A percentile compares a stretch with the other conserved stretches of the same genome.
These are phyloP conservation scores for Trichoderma sp. DNA, from an alignment of 2,329 filamentous ascomycete species.

Conservation along the genomic window DNA sequence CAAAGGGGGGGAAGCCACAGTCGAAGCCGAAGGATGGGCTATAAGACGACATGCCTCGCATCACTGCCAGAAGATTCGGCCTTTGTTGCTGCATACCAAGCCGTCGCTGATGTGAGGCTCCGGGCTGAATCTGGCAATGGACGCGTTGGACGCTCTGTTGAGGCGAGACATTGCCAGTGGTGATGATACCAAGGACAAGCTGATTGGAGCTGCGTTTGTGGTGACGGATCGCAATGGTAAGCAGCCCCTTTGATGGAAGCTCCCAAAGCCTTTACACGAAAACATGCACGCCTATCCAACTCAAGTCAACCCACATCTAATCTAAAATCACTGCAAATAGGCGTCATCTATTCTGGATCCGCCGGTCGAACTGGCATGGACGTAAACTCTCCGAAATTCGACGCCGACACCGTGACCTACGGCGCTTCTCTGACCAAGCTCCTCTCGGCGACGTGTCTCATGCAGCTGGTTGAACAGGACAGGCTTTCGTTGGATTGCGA, in stretches of 20 bases:
- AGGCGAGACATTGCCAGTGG: slow-evolving; percentile 29
- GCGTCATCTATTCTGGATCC: slow-evolving; percentile 35
- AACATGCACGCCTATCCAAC: not conserved
- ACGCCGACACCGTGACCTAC: slow-evolving; percentile 34
- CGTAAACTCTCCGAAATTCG: slow-evolving; percentile 31
- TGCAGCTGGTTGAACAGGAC: slow-evolving; percentile 41
- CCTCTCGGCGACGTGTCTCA: slow-evolving; percentile 35
- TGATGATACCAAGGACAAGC: slow-evolving; percentile 31
- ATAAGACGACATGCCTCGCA: not conserved
- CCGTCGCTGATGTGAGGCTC: not conserved
- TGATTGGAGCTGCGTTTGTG: slow-evolving; percentile 38
- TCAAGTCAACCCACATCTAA: not conserved
- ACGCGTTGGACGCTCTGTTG: slow-evolving; percentile 31
- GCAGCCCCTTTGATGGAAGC: not conserved
- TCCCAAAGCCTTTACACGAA: not conserved
- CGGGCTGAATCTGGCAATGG: slow-evolving; percentile 22
- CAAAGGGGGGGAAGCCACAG: not conserved
- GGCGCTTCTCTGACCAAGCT: slow-evolving; percentile 45
- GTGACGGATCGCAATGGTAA: slow-evolving; percentile 34
- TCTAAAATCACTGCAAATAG: slow-evolving; percentile 22
- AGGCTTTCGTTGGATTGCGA: slow-evolving; percentile 38
- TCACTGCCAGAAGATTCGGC: not conserved
- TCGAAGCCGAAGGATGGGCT: not conserved
- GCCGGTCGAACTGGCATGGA: slow-evolving; percentile 37
- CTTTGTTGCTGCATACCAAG: not conserved